Conservation (phyloP, 768 basidiomycete species). For the Thelephora ganbajun region DNA sequence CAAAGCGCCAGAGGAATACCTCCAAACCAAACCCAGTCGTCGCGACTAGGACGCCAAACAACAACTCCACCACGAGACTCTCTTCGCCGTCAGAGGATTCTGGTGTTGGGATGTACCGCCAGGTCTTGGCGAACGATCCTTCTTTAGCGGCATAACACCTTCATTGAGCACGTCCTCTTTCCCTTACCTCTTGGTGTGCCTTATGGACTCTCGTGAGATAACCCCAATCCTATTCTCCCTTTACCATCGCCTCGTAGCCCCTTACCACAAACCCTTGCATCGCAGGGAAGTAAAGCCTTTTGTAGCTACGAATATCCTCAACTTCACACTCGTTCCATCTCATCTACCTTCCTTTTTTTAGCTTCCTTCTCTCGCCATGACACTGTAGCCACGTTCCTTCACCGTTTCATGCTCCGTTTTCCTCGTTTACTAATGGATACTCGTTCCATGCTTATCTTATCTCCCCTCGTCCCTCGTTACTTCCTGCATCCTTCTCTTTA, state of each 20-base stretch:
- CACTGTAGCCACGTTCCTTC: background rate
- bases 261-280: too few species aligned
- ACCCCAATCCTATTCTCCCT: too few species aligned
- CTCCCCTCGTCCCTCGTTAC: slow-evolving; percentile 17
- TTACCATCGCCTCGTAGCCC: too few species aligned
- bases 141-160: slow-evolving; percentile 28
- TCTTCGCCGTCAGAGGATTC: slow-evolving; percentile 70
- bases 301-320: background rate
- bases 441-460: slow-evolving; percentile 1
- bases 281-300: too few species aligned
- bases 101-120: slow-evolving; percentile 72
- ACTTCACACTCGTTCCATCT: background rate
- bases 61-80: slow-evolving; percentile 23
- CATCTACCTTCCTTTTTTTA: background rate
- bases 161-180: slow-evolving; percentile 12
- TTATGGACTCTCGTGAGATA: too few species aligned
- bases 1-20: slow-evolving; percentile 55
- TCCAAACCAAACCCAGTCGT: slow-evolving; percentile 48
- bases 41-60: slow-evolving; percentile 22
- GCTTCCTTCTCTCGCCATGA: background rate
- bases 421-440: background rate
- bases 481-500: slow-evolving; percentile 7
- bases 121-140: slow-evolving; percentile 65
- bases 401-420: background rate
- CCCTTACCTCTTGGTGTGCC: background rate